A percentile compares a stretch with the other conserved stretches of the same genome.
These are phyloP conservation scores for Thelonectria blattea DNA, from an alignment of 2,329 filamentous ascomycete species.

Conservation along the genomic window DNA sequence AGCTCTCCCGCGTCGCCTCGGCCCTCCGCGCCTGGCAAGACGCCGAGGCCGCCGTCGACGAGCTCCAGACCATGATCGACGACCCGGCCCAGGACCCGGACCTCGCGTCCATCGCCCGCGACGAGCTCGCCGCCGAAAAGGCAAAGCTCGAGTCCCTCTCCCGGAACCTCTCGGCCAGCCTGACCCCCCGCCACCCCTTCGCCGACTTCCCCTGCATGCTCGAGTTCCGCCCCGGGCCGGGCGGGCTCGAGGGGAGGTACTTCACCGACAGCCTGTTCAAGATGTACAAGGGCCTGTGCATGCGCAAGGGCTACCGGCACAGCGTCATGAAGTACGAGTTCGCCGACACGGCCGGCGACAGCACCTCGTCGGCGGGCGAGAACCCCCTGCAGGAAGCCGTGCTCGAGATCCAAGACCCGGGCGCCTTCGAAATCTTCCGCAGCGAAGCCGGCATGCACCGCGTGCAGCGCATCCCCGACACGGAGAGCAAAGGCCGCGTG, in stretches of 20 bases:
- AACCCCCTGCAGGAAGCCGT: slow-evolving; percentile 84
- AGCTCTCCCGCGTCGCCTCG: slow-evolving; percentile 62
- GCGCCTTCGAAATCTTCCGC: slow-evolving; percentile 81
- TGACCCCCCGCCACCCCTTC: slow-evolving; percentile 90
- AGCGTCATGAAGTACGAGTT: slow-evolving; percentile 82
- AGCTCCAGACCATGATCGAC: slow-evolving; percentile 58
- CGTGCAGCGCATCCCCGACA: slow-evolving; percentile 90
- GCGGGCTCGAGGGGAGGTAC: slow-evolving; percentile 87
- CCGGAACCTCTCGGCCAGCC: slow-evolving; percentile 71
- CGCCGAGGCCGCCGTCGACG: slow-evolving; percentile 57
- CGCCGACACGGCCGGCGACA: slow-evolving; percentile 66
- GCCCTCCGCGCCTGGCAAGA: slow-evolving; percentile 66
- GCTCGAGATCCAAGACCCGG: slow-evolving; percentile 77
- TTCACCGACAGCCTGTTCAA: slow-evolving; percentile 86
- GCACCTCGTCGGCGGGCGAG: slow-evolving; percentile 63
- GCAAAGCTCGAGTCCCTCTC: slow-evolving; percentile 67
- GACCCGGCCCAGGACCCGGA: slow-evolving; percentile 64
- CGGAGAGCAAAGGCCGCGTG: slow-evolving; percentile 87
- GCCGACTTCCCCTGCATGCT: slow-evolving; percentile 87
- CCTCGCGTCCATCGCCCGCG: slow-evolving; percentile 77
- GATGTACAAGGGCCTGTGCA: slow-evolving; percentile 88
- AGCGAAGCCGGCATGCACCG: slow-evolving; percentile 94
- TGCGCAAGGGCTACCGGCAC: slow-evolving; percentile 68
- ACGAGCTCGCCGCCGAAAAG: slow-evolving; percentile 76
- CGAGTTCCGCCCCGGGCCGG: slow-evolving; percentile 90